Percentiles rank a stretch among this genome's conserved stretches.
phyloP scores from a whole-genome alignment of 139 green algal species.

The Volvox africanus region DNA sequence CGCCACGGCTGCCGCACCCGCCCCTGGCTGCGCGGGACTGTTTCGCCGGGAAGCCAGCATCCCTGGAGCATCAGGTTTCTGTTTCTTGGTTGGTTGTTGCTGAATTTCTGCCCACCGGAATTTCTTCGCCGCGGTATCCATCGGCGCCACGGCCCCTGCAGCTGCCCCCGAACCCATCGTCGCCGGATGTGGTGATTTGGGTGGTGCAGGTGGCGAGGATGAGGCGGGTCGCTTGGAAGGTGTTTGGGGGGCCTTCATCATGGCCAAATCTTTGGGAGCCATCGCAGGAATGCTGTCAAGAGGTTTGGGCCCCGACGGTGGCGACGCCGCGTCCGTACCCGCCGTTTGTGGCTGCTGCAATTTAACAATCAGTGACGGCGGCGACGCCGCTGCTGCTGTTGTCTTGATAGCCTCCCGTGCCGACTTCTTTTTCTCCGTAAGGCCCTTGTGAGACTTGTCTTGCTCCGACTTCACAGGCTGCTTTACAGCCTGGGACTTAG shows the following conservation, averaged over 20 bases:
- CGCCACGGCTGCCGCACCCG: neutral
- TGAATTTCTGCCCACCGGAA: neutral
- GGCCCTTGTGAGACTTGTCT: neutral
- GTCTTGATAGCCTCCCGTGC: neutral
- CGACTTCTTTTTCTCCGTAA: neutral
- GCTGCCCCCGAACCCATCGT: too few species aligned
- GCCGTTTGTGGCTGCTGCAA: neutral
- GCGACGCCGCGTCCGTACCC: neutral
- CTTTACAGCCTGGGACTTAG: neutral
- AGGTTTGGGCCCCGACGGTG: neutral
- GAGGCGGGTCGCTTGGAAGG: constrained; percentile 1
- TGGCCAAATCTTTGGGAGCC: too few species aligned
- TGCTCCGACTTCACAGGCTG: neutral
- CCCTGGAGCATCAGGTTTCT: neutral
- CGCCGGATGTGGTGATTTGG: too few species aligned
- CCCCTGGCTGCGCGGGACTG: too few species aligned
- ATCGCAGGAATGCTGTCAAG: too few species aligned
- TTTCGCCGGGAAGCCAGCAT: neutral
- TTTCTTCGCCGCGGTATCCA: neutral
- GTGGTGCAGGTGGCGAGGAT: too few species aligned
- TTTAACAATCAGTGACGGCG: too few species aligned
- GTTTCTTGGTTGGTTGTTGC: neutral
- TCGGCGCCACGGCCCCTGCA: neutral
- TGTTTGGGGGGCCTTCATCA: neutral
- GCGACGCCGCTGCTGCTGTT: neutral